These are phyloP conservation scores for Rhododendron kiyosumense DNA, from an alignment of 148 eudicot species.

Conservation along the genomic window DNA sequence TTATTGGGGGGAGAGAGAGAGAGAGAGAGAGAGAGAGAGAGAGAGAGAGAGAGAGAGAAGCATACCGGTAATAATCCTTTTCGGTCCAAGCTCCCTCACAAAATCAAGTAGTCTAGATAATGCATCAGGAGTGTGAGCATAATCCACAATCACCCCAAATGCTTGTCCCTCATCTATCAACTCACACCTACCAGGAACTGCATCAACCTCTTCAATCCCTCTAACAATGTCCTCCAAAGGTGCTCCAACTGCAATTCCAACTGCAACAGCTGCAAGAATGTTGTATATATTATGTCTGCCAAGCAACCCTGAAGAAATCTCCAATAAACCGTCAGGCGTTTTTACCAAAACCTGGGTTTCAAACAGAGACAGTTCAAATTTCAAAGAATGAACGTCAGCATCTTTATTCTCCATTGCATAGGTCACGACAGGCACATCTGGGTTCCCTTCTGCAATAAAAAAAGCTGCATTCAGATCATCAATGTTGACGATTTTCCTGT, in stretches of 20 bases:
- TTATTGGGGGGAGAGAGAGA: neutral
- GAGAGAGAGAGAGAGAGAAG: neutral
- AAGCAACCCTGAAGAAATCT: constrained; percentile 93
- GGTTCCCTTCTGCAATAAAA: constrained; percentile 69
- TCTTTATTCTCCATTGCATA: constrained; percentile 84
- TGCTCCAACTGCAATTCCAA: constrained; percentile 96
- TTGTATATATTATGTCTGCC: constrained; percentile 86
- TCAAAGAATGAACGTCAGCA: constrained; percentile 81
- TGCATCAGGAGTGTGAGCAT: constrained; percentile 78
- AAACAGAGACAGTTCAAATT: constrained; percentile 82
- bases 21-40: neutral
- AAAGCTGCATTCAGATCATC: constrained; percentile 79
- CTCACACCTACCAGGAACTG: constrained; percentile 97
- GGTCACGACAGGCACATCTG: constrained; percentile 84
- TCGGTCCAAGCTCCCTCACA: constrained; percentile 82
- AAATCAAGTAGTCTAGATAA: constrained; percentile 87
- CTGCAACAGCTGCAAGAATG: constrained; percentile 92
- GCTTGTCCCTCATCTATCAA: constrained; percentile 98
- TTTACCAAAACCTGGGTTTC: constrained; percentile 93
- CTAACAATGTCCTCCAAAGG: constrained; percentile 96
- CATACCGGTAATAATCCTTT: constrained; percentile 88
- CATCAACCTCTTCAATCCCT: constrained; percentile 97
- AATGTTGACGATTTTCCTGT: constrained; percentile 82
- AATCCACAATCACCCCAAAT: constrained; percentile 90
- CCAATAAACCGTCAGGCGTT: constrained; percentile 88